These are phyloP conservation scores for Ustanciosporium gigantosporum DNA, from an alignment of 1,284 basidiomycete species.

Conservation along the genomic window DNA sequence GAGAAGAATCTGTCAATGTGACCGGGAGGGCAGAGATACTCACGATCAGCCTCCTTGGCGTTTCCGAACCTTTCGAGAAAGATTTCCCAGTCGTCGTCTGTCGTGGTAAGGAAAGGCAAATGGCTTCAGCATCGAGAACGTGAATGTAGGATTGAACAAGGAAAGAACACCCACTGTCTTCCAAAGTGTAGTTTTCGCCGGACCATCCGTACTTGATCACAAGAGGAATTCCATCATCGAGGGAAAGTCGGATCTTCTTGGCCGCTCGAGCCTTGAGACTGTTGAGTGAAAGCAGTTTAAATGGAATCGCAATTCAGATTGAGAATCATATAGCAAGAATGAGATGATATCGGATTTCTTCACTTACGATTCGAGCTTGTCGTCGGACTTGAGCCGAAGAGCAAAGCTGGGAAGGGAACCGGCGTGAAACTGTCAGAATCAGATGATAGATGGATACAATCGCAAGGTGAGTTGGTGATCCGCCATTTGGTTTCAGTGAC, in stretches of 20 bases:
- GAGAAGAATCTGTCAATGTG: too few relatives aligned
- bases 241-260: slow-evolving; percentile 51
- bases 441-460: background rate
- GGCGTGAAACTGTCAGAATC: slow-evolving; percentile 48
- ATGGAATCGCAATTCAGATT: background rate
- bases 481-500: background rate
- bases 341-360: background rate
- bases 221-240: slow-evolving; percentile 52
- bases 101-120: background rate
- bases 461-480: background rate
- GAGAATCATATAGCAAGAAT: too few relatives aligned
- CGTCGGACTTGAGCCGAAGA: slow-evolving; percentile 52
- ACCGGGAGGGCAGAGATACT: too few relatives aligned
- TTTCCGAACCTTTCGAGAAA: slow-evolving; percentile 55
- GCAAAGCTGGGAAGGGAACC: slow-evolving; percentile 56
- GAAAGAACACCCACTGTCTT: slow-evolving; percentile 55
- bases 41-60: slow-evolving; percentile 53
- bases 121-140: too few relatives aligned
- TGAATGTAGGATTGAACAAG: too few relatives aligned
- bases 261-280: slow-evolving; percentile 50
- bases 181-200: slow-evolving; percentile 50
- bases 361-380: slow-evolving; percentile 45
- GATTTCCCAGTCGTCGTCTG: slow-evolving; percentile 59
- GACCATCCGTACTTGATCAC: slow-evolving; percentile 55
- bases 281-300: too few relatives aligned